Evolutionary conservation across 2,329 filamentous ascomycete genomes (phyloP), one percentile per base, ranked within the genome.

Genomic region (Paracamarosporium sp.): DNA sequence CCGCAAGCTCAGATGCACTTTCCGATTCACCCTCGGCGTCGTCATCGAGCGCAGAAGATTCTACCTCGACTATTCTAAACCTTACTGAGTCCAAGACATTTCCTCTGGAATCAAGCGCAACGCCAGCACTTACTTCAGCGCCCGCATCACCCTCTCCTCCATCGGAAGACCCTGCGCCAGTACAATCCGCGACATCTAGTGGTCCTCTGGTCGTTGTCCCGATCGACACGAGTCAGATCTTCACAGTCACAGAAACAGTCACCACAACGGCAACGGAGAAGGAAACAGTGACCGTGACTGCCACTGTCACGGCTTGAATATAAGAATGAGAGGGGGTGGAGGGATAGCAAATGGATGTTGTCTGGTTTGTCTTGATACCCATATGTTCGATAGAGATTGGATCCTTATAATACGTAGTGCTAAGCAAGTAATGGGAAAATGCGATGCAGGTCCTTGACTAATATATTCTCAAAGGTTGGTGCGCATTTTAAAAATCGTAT

Each of bases 191-290:
- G 5, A 53, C 63, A 22, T 69, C 71, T 0, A 67, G 69, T 41
- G 65, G 65, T 2, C 67, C 66, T 5, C 38, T 76, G n/a, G 68
- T 75, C 30, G 69, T 74, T 12, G 73, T 69, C 17, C 71, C 70
- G 3, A 74, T 76, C 50, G 61, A 69, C 28, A 64, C 66, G 4
- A 69, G 63, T 41, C 71, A 73, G 55, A 60, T 75, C 0, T 73
- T 75, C n/a, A 75, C 72, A 0, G 61, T 76, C 15, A 76, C 73
- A 1, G 69, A 66, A 9, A 74, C 72, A 13, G 45, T 46, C 0
- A 65, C 59, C 2, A 65, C 62, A 24, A 75, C 67, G 13, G 66
- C 64, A 35, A 75, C 67, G 11, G 68, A 67, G 55, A 74, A 65
- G 51, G 72, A 72, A 43, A 76, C 69, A 0, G 62, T 69, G 1